Evolutionary conservation across 169 alveolate species (phyloP).

Genomic region (Eimeria praecox): DNA sequence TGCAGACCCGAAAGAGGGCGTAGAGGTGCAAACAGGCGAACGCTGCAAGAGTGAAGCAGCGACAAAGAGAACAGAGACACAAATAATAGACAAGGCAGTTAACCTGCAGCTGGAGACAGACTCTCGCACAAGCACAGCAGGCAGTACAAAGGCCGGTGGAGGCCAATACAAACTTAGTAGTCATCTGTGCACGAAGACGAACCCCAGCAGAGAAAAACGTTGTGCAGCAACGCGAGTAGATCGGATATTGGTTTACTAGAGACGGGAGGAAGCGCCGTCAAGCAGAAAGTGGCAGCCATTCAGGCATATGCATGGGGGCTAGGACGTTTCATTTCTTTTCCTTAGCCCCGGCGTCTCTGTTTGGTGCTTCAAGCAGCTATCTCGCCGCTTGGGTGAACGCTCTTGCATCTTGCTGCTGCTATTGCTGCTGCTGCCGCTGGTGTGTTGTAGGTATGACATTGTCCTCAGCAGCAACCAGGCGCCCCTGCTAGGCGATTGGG

Average conservation of each 20-base stretch:
- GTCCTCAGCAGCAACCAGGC: conserved; percentile 59
- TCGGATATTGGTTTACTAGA: neutral
- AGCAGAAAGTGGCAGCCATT: neutral
- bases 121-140: neutral
- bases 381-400: neutral
- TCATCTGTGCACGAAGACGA: neutral
- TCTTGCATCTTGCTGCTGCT: neutral
- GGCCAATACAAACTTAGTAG: neutral
- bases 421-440: conserved; percentile 8
- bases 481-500: conserved; percentile 48
- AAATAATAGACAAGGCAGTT: neutral
- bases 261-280: neutral
- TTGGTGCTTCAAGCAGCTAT: neutral
- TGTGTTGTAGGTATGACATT: conserved; percentile 51
- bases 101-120: neutral
- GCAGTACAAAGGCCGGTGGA: neutral
- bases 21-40: neutral
- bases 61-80: neutral
- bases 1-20: neutral
- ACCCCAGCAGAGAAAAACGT: neutral
- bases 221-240: neutral
- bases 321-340: neutral
- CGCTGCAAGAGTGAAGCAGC: neutral
- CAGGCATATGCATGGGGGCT: neutral
- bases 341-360: neutral